Percentiles rank a stretch among this genome's conserved stretches.
Conservation (phyloP, 768 basidiomycete genomes). For the Phanerodontia chrysosporium region DNA sequence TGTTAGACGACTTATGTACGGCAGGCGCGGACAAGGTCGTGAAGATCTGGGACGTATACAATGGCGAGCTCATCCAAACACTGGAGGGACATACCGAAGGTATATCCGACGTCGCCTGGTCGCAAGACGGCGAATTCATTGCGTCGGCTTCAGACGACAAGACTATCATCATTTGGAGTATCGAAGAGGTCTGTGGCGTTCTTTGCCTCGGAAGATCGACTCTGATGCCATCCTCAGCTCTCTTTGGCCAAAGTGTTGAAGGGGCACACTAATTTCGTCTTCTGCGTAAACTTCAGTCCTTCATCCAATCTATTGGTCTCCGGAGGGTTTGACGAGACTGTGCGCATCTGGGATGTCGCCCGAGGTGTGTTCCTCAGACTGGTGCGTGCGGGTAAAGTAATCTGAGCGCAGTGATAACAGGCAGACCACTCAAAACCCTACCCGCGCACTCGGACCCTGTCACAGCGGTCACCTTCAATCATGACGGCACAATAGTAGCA, state of each 20-base stretch:
- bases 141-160: slow-evolving; percentile 95
- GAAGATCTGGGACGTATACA: slow-evolving; percentile 75
- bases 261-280: slow-evolving; percentile 92
- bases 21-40: slow-evolving; percentile 81
- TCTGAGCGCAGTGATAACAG: slow-evolving; percentile 35
- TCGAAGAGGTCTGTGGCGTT: slow-evolving; percentile 48
- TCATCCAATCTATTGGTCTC: slow-evolving; percentile 87
- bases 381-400: neutral
- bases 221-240: slow-evolving; percentile 35
- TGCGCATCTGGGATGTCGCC: slow-evolving; percentile 94
- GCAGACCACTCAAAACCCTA: slow-evolving; percentile 78
- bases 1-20: slow-evolving; percentile 33
- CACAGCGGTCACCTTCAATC: slow-evolving; percentile 89
- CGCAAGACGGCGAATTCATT: slow-evolving; percentile 72
- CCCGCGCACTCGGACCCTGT: slow-evolving; percentile 98
- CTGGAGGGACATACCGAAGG: slow-evolving; percentile 74
- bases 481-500: slow-evolving; percentile 91
- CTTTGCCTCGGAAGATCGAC: neutral
- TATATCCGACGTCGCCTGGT: slow-evolving; percentile 90
- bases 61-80: slow-evolving; percentile 70
- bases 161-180: slow-evolving; percentile 80
- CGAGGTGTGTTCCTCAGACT: slow-evolving; percentile 48
- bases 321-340: slow-evolving; percentile 93
- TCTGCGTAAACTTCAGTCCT: slow-evolving; percentile 90
- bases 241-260: slow-evolving; percentile 59